A percentile compares a stretch with the other conserved stretches of the same genome.
Evolutionary conservation across 2,329 filamentous ascomycete genomes (phyloP).

Genomic region (Curvularia sp.): DNA sequence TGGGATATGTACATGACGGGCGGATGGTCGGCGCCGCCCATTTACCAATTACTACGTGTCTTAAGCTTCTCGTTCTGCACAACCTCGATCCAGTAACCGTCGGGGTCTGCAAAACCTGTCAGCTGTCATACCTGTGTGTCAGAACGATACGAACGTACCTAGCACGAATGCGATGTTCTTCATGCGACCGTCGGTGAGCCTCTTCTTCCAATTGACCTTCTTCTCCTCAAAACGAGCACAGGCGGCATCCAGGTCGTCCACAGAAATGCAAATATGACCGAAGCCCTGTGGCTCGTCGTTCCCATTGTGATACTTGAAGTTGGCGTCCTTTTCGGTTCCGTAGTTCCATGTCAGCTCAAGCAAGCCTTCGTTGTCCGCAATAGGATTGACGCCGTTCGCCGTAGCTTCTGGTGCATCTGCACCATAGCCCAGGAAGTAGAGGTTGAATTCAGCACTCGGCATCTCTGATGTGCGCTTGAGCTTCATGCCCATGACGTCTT

Average conservation of each 20-base stretch:
- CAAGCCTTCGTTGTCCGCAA: conserved; percentile 77
- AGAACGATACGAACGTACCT: conserved; percentile 50
- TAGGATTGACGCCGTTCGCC: conserved; percentile 63
- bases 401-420: conserved; percentile 57
- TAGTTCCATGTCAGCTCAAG: conserved; percentile 89
- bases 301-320: conserved; percentile 88
- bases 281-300: conserved; percentile 93
- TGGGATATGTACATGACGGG: conserved; percentile 24
- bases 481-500: conserved; percentile 88
- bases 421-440: conserved; percentile 90
- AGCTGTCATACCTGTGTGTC: conserved; percentile 13
- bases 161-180: conserved; percentile 92
- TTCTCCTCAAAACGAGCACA: conserved; percentile 84
- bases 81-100: conserved; percentile 81
- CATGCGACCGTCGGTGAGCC: conserved; percentile 88
- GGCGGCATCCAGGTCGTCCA: conserved; percentile 87
- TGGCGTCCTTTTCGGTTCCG: conserved; percentile 82
- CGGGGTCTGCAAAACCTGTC: conserved; percentile 61
- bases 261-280: conserved; percentile 86
- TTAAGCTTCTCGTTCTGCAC: conserved; percentile 79
- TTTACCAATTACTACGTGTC: conserved; percentile 50
- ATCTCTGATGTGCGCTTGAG: conserved; percentile 77
- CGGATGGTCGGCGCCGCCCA: conserved; percentile 13
- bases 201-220: conserved; percentile 91
- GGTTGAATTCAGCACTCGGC: conserved; percentile 75